Evolutionary conservation across 1,284 basidiomycete genomes (phyloP).

Genomic region (Butyriboletus appendiculatus): DNA sequence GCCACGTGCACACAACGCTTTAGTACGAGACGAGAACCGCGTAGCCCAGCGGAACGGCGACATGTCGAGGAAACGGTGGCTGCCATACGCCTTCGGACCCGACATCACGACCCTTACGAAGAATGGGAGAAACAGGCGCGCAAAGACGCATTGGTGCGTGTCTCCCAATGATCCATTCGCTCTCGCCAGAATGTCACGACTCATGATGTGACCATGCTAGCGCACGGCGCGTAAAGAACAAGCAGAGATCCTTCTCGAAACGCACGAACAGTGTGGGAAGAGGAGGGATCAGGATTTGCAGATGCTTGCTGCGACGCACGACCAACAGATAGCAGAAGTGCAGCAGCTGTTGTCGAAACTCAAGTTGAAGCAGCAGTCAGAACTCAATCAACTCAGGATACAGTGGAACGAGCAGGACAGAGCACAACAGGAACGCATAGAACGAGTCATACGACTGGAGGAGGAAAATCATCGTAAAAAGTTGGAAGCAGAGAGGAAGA

Average conservation of each 20-base stretch:
- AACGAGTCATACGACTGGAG: constrained; percentile 62
- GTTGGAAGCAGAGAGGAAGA: constrained; percentile 52
- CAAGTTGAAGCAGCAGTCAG: constrained; percentile 45
- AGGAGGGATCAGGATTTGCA: constrained; percentile 40
- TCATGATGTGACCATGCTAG: constrained; percentile 36
- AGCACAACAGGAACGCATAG: constrained; percentile 58
- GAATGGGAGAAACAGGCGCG: constrained; percentile 73
- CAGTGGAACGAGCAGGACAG: constrained; percentile 55
- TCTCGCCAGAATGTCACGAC: background rate
- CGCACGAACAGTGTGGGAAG: constrained; percentile 41
- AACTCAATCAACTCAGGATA: constrained; percentile 46
- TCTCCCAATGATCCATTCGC: background rate
- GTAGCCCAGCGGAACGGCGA: constrained; percentile 46
- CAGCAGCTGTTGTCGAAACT: constrained; percentile 44
- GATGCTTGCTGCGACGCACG: constrained; percentile 41
- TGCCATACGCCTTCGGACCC: constrained; percentile 64
- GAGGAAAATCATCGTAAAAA: constrained; percentile 57
- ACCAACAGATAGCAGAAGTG: constrained; percentile 52
- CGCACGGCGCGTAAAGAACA: constrained; percentile 59
- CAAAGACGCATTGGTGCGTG: constrained; percentile 69
- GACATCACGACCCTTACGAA: constrained; percentile 73
- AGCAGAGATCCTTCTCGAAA: constrained; percentile 40
- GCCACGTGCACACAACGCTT: background rate
- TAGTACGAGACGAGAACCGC: constrained; percentile 27
- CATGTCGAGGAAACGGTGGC: constrained; percentile 67